Evolutionary conservation across 2,329 filamentous ascomycete species (phyloP).

Genomic region (Coniochaeta sp.): DNA sequence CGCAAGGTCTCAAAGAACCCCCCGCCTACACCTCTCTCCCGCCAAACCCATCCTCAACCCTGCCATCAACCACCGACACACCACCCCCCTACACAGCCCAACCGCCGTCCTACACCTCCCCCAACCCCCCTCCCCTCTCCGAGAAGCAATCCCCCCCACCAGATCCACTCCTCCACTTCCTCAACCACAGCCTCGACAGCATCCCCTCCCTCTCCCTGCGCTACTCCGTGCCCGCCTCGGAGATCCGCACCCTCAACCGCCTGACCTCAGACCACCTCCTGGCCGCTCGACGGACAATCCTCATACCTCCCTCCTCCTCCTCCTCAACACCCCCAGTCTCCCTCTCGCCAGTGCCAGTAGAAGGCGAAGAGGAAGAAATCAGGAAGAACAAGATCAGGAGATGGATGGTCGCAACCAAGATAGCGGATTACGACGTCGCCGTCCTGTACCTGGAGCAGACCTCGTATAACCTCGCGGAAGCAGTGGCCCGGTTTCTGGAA

Average conservation of each 20-base stretch:
- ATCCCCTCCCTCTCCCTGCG: conserved; percentile 61
- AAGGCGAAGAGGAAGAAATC: conserved; percentile 65
- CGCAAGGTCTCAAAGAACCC: conserved; percentile 60
- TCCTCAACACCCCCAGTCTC: conserved; percentile 1
- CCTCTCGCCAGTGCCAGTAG: conserved; percentile 62
- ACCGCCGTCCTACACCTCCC: not conserved
- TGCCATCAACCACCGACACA: conserved; percentile 21
- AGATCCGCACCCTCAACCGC: conserved; percentile 59
- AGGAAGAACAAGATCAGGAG: conserved; percentile 63
- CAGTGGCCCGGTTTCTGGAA: conserved; percentile 56
- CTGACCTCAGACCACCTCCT: conserved; percentile 66
- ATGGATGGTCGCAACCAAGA: conserved; percentile 75
- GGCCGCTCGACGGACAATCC: conserved; percentile 56
- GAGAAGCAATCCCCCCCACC: conserved; percentile 21
- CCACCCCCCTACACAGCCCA: conserved; percentile 1
- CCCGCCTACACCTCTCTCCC: conserved; percentile 49
- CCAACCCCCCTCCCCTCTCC: conserved; percentile 11
- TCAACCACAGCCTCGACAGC: conserved; percentile 62
- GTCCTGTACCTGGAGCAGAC: conserved; percentile 66
- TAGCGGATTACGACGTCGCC: conserved; percentile 68
- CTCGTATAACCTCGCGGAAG: conserved; percentile 57
- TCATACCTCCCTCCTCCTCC: conserved; percentile 45
- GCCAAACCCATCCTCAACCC: conserved; percentile 29
- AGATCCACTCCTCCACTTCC: conserved; percentile 64
- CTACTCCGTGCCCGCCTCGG: conserved; percentile 59